phyloP scores from a whole-genome alignment of 139 green algal genomes.

The Micromonas commoda region DNA sequence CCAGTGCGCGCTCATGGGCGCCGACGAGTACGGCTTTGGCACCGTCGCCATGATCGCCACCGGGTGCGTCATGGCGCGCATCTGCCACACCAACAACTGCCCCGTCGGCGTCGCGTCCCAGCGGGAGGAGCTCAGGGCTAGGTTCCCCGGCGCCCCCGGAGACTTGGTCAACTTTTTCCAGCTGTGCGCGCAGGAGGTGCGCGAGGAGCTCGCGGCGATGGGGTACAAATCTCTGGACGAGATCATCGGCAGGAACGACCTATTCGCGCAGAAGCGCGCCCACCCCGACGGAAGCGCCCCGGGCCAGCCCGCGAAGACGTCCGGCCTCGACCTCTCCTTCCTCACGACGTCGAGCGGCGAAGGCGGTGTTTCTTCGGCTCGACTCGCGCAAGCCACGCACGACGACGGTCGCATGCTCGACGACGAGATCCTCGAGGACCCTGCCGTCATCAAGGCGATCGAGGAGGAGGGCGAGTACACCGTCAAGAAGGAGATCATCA shows the following conservation, averaged over 20 bases:
- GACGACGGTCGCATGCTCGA: slow-evolving; percentile 64
- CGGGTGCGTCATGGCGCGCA: slow-evolving; percentile 98
- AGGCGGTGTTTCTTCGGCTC: slow-evolving; percentile 33
- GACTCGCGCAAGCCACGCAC: slow-evolving; percentile 43
- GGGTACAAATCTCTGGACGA: slow-evolving; percentile 84
- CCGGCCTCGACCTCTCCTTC: slow-evolving; percentile 84
- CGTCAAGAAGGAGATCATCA: slow-evolving; percentile 67
- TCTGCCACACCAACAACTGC: slow-evolving; percentile 99
- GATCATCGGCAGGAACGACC: slow-evolving; percentile 71
- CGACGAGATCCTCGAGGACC: slow-evolving; percentile 82
- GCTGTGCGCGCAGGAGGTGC: slow-evolving; percentile 65
- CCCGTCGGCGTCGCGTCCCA: slow-evolving; percentile 93
- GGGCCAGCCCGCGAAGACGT: slow-evolving; percentile 78
- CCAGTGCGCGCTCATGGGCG: slow-evolving; percentile 78
- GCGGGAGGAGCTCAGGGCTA: slow-evolving; percentile 90
- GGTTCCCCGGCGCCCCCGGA: slow-evolving; percentile 86
- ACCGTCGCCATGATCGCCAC: slow-evolving; percentile 98
- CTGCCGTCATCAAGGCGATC: slow-evolving; percentile 61
- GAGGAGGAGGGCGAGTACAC: slow-evolving; percentile 41
- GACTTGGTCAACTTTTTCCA: slow-evolving; percentile 98
- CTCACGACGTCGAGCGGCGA: slow-evolving; percentile 69
- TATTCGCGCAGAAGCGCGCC: slow-evolving; percentile 58
- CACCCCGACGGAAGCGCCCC: background rate
- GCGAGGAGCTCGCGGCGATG: slow-evolving; percentile 67
- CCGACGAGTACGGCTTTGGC: slow-evolving; percentile 91